These are phyloP conservation scores for Acidomyces sp. DNA, from an alignment of 495 filamentous ascomycete genomes.

Conservation along the genomic window DNA sequence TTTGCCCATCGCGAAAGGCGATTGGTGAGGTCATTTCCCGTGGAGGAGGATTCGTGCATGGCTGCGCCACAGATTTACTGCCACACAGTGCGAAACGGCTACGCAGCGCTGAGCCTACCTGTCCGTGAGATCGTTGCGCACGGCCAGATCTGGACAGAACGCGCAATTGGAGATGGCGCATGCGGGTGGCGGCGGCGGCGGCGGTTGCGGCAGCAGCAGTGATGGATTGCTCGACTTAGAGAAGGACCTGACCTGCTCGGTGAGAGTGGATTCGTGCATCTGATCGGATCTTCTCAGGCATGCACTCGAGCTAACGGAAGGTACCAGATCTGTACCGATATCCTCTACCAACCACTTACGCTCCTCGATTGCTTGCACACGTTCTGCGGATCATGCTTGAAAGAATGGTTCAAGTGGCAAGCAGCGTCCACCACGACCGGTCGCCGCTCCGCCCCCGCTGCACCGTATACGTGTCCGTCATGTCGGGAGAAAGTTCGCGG, in stretches of 20 bases:
- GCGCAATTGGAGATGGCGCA: conserved; percentile 1
- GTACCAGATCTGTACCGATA: conserved; percentile 80
- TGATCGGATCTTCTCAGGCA: conserved; percentile 6
- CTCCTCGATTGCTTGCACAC: conserved; percentile 96
- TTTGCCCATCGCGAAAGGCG: no score
- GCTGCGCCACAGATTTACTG: no score
- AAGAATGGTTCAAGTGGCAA: conserved; percentile 75
- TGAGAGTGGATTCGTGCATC: conserved; percentile 34
- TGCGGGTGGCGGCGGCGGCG: not conserved
- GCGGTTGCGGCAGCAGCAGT: not conserved
- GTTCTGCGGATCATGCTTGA: conserved; percentile 87
- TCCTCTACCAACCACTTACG: conserved; percentile 89
- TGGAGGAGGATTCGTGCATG: no score
- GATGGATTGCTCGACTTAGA: conserved; percentile 37
- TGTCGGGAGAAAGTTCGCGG: conserved; percentile 76
- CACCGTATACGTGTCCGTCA: conserved; percentile 80
- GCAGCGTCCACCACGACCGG: conserved; percentile 35
- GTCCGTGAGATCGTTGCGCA: not conserved
- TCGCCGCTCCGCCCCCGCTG: conserved; percentile 32
- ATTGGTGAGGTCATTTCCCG: no score
- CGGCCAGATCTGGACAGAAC: not conserved
- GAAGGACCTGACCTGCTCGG: conserved; percentile 83
- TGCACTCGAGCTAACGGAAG: conserved; percentile 17
- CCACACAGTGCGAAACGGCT: no score
- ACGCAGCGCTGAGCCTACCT: no score